Conservation (phyloP, 305 asterid genomes). For the Fraxinus platypoda region DNA sequence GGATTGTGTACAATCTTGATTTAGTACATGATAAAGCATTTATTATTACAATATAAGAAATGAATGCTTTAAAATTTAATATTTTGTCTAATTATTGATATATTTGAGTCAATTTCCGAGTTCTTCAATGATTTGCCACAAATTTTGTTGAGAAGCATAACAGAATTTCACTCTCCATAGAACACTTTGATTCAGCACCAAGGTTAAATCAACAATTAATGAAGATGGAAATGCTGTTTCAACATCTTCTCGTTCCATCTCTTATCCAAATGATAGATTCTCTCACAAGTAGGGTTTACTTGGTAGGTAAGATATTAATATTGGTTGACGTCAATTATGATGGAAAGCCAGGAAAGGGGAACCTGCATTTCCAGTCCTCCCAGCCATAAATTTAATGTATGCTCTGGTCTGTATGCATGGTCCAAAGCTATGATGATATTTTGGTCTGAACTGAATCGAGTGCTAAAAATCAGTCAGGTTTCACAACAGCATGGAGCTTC, state of each 20-base stretch:
- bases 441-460: neutral
- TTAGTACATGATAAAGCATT: neutral
- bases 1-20: neutral
- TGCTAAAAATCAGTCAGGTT: neutral
- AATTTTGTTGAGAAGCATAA: neutral
- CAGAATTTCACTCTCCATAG: neutral
- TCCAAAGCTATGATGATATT: conserved; percentile 8
- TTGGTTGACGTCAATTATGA: neutral
- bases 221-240: neutral
- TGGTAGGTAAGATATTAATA: neutral
- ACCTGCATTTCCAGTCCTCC: neutral
- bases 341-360: neutral
- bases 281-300: neutral
- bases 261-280: neutral
- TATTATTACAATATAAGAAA: neutral
- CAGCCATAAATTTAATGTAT: neutral
- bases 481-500: conserved; percentile 61
- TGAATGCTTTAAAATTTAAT: neutral
- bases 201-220: neutral
- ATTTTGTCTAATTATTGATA: neutral
- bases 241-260: neutral
- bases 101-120: neutral
- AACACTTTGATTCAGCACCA: neutral
- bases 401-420: neutral
- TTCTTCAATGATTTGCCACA: neutral